phyloP scores from a whole-genome alignment of 768 basidiomycete genomes.

The Tephrocybe rancida region DNA sequence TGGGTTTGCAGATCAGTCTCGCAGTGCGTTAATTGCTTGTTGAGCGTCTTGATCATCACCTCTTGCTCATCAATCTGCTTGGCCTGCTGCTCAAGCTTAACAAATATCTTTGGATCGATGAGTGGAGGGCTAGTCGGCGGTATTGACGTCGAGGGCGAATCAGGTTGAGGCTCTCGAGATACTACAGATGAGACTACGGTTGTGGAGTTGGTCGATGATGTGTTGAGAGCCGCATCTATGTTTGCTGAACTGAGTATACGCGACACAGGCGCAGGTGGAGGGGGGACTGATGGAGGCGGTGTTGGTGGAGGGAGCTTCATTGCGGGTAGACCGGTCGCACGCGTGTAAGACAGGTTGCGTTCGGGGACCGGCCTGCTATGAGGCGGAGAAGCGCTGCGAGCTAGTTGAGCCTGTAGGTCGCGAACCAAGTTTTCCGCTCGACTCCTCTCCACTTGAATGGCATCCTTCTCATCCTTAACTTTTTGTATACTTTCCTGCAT shows the following conservation, averaged over 20 bases:
- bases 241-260: conserved; percentile 38
- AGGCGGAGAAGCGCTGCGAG: conserved; percentile 61
- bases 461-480: conserved; percentile 83
- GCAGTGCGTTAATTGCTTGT: conserved; percentile 92
- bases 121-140: conserved; percentile 38
- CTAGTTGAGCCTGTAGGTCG: conserved; percentile 76
- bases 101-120: conserved; percentile 57
- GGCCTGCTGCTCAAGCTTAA: conserved; percentile 70
- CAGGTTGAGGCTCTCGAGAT: conserved; percentile 71
- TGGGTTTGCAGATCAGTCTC: conserved; percentile 90
- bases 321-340: conserved; percentile 61
- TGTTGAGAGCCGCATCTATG: conserved; percentile 56
- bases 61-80: conserved; percentile 85
- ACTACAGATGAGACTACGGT: conserved; percentile 53
- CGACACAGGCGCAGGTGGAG: conserved; percentile 82
- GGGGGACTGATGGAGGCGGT: conserved; percentile 86
- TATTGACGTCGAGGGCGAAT: conserved; percentile 68
- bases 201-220: conserved; percentile 57
- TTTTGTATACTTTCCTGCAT: conserved; percentile 77
- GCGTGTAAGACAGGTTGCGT: conserved; percentile 54
- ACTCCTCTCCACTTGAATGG: conserved; percentile 69
- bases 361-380: conserved; percentile 53
- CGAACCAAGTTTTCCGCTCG: conserved; percentile 70
- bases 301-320: conserved; percentile 86
- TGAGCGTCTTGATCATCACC: conserved; percentile 90